A percentile compares a stretch with the other conserved stretches of the same genome.
Conservation (phyloP, 129 eudicot species). For the Tagetes erecta region DNA sequence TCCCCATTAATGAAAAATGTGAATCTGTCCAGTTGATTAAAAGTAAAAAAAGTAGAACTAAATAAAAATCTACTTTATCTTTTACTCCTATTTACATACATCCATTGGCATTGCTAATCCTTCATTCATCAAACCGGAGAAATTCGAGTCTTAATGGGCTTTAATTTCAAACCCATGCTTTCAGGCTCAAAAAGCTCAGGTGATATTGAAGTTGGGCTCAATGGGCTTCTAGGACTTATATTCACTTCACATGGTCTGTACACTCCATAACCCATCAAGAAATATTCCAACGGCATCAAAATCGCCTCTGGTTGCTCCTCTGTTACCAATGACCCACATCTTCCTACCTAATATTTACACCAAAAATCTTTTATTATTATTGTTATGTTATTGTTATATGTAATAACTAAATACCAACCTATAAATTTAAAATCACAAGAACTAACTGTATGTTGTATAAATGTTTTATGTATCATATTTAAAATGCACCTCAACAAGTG, state of each 20-base stretch:
- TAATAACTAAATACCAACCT: not conserved
- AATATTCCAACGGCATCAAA: slow-evolving; percentile 84
- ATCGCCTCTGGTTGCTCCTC: slow-evolving; percentile 96
- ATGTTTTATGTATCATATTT: not conserved
- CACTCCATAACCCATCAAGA: slow-evolving; percentile 85
- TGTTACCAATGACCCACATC: slow-evolving; percentile 91
- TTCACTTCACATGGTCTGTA: slow-evolving; percentile 53
- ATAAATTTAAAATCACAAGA: too few relatives aligned
- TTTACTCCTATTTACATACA: slow-evolving; percentile 19
- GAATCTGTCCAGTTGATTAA: not conserved
- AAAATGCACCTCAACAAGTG: slow-evolving; percentile 74
- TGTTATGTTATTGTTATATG: not conserved
- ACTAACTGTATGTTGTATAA: too few relatives aligned
- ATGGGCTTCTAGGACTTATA: slow-evolving; percentile 90
- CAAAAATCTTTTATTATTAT: not conserved
- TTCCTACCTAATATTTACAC: slow-evolving; percentile 57
- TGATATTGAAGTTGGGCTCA: slow-evolving; percentile 81
- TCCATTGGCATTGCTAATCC: not conserved
- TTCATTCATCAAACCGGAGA: slow-evolving; percentile 1
- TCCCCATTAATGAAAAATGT: not conserved
- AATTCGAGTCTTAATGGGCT: slow-evolving; percentile 81
- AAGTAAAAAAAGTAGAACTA: too few relatives aligned
- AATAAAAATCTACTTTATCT: not conserved
- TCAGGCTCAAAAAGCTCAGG: slow-evolving; percentile 86
- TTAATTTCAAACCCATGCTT: slow-evolving; percentile 95